Conservation (phyloP, 169 alveolate genomes). For the Neospora caninum region DNA sequence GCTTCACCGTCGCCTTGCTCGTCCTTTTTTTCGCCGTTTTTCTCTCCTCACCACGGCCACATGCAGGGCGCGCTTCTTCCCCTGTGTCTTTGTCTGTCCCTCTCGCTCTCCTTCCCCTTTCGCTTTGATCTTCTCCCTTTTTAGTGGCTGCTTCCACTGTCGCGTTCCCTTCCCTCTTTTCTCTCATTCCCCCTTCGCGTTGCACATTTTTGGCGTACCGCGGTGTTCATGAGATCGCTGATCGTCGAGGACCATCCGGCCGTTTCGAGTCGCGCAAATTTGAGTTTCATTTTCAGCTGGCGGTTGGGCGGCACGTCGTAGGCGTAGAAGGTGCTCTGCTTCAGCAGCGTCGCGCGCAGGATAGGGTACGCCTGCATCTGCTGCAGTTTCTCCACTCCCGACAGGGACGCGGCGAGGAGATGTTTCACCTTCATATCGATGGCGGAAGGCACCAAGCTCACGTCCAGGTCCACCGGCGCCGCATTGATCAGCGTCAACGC, state of each 20-base stretch:
- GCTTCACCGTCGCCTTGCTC: too few species aligned
- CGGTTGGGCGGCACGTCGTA: conserved; percentile 62
- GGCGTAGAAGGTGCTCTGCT: conserved; percentile 57
- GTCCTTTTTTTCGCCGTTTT: too few species aligned
- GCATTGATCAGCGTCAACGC: conserved; percentile 84
- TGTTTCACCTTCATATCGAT: conserved; percentile 44
- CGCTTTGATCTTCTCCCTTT: too few species aligned
- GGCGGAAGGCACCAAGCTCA: conserved; percentile 54
- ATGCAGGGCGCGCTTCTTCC: too few species aligned
- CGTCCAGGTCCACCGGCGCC: conserved; percentile 81
- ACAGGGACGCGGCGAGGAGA: conserved; percentile 31
- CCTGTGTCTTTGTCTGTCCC: not conserved
- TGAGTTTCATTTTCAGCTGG: conserved; percentile 45
- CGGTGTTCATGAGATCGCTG: conserved; percentile 52
- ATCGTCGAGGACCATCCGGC: conserved; percentile 62
- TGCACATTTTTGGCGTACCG: conserved; percentile 20
- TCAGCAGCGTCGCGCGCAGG: conserved; percentile 54
- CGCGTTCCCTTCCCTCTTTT: not conserved
- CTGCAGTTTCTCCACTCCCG: conserved; percentile 60
- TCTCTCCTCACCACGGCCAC: too few species aligned
- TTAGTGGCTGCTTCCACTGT: too few species aligned
- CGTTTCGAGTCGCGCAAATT: conserved; percentile 54
- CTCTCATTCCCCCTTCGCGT: not conserved
- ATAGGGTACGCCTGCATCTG: conserved; percentile 61
- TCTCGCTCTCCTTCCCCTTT: not conserved